Evolutionary conservation across 805 yeast genomes (phyloP).

Genomic region (Yamadazyma paraphyllophila): DNA sequence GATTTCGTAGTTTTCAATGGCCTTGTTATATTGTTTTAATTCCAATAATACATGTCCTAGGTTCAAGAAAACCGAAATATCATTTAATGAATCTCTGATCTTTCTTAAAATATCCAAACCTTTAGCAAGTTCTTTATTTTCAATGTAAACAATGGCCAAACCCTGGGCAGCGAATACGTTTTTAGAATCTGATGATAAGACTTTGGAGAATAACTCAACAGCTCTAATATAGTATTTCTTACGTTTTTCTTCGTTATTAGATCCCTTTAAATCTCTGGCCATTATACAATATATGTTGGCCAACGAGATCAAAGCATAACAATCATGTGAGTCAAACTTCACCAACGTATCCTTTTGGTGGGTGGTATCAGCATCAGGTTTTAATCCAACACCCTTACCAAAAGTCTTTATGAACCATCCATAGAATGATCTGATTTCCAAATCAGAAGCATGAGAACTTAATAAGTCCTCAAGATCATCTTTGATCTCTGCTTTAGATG

Average conservation of each 20-base stretch:
- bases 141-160: conserved; percentile 88
- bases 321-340: conserved; percentile 80
- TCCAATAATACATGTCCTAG: conserved; percentile 86
- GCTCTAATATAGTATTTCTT: conserved; percentile 82
- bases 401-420: conserved; percentile 80
- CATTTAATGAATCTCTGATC: conserved; percentile 85
- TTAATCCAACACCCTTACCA: conserved; percentile 49
- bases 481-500: conserved; percentile 44
- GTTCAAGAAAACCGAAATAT: conserved; percentile 78
- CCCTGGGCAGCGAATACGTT: conserved; percentile 98
- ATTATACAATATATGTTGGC: conserved; percentile 83
- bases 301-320: conserved; percentile 82
- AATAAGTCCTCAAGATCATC: conserved; percentile 57
- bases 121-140: conserved; percentile 66
- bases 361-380: conserved; percentile 61
- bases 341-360: conserved; percentile 86
- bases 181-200: conserved; percentile 73
- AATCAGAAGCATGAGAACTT: conserved; percentile 51
- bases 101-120: conserved; percentile 87
- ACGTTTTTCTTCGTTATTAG: conserved; percentile 45
- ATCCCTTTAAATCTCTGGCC: conserved; percentile 72
- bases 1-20: conserved; percentile 84
- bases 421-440: conserved; percentile 86
- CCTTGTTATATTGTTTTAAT: conserved; percentile 75
- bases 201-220: conserved; percentile 89